Percentiles rank a stretch among this genome's conserved stretches.
Conservation (phyloP, 805 yeast genomes). For the Maudiozyma turicensis region DNA sequence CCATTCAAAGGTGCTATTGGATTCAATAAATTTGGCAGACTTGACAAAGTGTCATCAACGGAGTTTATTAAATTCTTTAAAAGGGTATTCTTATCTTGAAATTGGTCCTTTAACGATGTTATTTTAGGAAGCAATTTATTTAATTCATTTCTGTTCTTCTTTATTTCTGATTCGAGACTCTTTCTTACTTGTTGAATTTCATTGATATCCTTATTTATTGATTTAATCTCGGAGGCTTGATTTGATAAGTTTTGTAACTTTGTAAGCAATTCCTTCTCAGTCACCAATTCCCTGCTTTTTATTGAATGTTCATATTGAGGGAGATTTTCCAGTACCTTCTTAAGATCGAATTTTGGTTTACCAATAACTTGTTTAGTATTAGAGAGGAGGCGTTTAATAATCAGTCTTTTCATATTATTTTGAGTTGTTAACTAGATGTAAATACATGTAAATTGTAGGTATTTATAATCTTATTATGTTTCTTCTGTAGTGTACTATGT, state of each 20-base stretch:
- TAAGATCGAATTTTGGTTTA: constrained; percentile 25
- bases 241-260: constrained; percentile 24
- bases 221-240: constrained; percentile 17
- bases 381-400: not conserved
- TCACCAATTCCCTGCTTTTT: constrained; percentile 20
- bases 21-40: constrained; percentile 57
- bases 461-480: too few species aligned
- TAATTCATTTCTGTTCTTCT: constrained; percentile 10
- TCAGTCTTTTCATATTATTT: too few species aligned
- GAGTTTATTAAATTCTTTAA: constrained; percentile 28
- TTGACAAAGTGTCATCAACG: constrained; percentile 35
- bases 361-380: constrained; percentile 5
- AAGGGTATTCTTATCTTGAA: constrained; percentile 11
- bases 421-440: too few species aligned
- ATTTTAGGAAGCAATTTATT: constrained; percentile 8
- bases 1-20: constrained; percentile 33
- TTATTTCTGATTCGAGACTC: constrained; percentile 21
- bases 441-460: too few species aligned
- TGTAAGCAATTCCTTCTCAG: constrained; percentile 15
- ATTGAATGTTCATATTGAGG: constrained; percentile 19
- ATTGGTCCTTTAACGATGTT: constrained; percentile 19
- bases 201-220: constrained; percentile 16
- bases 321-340: constrained; percentile 11
- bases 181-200: constrained; percentile 25
- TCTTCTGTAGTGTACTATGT: too few species aligned